Percentiles rank a stretch among this genome's conserved stretches.
These are phyloP conservation scores for Macadamia tetraphylla DNA, from an alignment of 164 flowering plant genomes.

Conservation along the genomic window DNA sequence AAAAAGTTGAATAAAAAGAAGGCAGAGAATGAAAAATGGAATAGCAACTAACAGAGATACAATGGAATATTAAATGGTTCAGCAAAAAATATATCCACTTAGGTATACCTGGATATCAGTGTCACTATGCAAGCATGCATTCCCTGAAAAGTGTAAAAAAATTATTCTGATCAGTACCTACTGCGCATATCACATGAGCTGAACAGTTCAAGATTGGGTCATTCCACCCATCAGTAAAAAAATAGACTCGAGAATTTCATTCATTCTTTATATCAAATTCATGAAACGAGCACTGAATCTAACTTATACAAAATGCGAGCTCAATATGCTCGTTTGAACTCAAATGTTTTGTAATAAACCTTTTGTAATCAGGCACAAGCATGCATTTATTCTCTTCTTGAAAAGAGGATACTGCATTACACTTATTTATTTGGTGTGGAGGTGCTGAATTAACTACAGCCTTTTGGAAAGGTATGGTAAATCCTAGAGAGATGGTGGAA, in stretches of 20 bases:
- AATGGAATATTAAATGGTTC: not conserved
- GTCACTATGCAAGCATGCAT: constrained; percentile 60
- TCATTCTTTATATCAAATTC: not conserved
- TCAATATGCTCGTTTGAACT: too few species aligned
- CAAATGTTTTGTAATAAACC: too few species aligned
- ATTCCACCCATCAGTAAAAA: not conserved
- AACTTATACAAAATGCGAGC: too few species aligned
- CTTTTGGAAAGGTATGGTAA: too few species aligned
- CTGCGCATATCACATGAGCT: not conserved
- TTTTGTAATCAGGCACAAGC: too few species aligned
- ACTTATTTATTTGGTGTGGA: too few species aligned
- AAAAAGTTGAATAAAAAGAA: not conserved
- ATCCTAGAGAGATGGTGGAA: too few species aligned
- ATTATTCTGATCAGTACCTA: constrained; percentile 2
- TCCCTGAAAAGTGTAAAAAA: constrained; percentile 51
- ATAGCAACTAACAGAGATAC: not conserved
- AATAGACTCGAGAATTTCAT: not conserved
- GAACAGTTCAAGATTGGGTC: not conserved
- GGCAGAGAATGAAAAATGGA: not conserved
- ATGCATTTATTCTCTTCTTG: too few species aligned
- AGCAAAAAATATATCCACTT: not conserved
- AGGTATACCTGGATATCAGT: constrained; percentile 54
- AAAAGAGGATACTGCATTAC: too few species aligned
- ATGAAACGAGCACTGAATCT: not conserved
- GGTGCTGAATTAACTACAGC: too few species aligned